Conservation (phyloP, 768 basidiomycete genomes). For the Lactarius pseudohatsudake region DNA sequence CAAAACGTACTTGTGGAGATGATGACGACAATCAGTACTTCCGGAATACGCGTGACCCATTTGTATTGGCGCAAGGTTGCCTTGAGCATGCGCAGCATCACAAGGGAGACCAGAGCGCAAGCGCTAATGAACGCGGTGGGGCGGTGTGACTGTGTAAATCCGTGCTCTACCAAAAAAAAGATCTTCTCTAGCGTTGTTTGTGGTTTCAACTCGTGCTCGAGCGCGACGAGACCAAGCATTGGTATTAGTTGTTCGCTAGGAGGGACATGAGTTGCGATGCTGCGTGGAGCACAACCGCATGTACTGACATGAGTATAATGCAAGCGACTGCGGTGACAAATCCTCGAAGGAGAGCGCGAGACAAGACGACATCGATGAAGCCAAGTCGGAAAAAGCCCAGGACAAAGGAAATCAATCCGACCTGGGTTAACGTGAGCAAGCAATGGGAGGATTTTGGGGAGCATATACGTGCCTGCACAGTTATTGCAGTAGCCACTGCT, state of each 20-base stretch:
- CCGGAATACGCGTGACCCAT: conserved; percentile 78
- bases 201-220: conserved; percentile 56
- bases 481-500: conserved; percentile 76
- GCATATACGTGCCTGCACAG: conserved; percentile 62
- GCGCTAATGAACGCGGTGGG: conserved; percentile 77
- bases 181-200: conserved; percentile 75
- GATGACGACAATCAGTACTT: conserved; percentile 87
- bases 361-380: conserved; percentile 91
- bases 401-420: conserved; percentile 80
- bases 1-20: conserved; percentile 68
- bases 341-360: conserved; percentile 82
- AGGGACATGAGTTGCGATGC: conserved; percentile 7
- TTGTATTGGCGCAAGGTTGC: conserved; percentile 49
- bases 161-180: conserved; percentile 65
- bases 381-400: conserved; percentile 88
- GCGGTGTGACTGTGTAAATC: conserved; percentile 54
- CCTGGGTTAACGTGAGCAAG: conserved; percentile 42
- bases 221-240: conserved; percentile 75
- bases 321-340: conserved; percentile 84
- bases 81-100: conserved; percentile 61
- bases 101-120: conserved; percentile 61
- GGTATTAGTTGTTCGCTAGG: conserved; percentile 80
- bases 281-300: not conserved
- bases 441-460: not conserved
- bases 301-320: conserved; percentile 79